These are phyloP conservation scores for Chenopodium formosanum DNA, from an alignment of 148 eudicot species.

Conservation along the genomic window DNA sequence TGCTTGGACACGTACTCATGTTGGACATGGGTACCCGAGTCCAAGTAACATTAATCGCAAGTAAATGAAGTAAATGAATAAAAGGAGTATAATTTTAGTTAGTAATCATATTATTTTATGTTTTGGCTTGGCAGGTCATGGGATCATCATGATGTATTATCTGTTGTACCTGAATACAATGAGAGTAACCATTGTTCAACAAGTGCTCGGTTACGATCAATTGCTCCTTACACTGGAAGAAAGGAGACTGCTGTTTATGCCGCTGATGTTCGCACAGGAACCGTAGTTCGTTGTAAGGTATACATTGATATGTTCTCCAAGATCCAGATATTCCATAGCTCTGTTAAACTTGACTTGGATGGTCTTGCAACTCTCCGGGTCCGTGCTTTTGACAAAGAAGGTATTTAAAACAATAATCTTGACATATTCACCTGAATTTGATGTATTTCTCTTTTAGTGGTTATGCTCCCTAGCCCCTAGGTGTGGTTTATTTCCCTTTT, in stretches of 20 bases:
- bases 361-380: conserved; percentile 88
- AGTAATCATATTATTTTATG: background rate
- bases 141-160: conserved; percentile 91
- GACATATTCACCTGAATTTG: background rate
- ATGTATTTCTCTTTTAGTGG: background rate
- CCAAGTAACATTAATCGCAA: too few species aligned
- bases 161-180: conserved; percentile 79
- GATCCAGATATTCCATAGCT: conserved; percentile 86
- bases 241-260: conserved; percentile 96
- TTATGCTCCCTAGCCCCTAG: background rate
- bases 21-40: too few species aligned
- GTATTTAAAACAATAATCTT: conserved; percentile 37
- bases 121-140: conserved; percentile 65
- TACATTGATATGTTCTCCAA: conserved; percentile 79
- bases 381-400: conserved; percentile 88
- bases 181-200: conserved; percentile 72
- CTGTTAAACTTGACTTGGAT: conserved; percentile 84
- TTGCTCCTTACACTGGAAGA: conserved; percentile 79
- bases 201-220: conserved; percentile 83
- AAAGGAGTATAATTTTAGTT: background rate
- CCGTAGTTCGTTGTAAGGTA: conserved; percentile 80
- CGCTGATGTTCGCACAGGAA: conserved; percentile 74
- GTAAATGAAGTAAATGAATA: background rate
- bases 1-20: too few species aligned
- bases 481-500: background rate